Base-by-base conservation (phyloP, 768 basidiomycete species). In the Trametes villosa region DNA sequence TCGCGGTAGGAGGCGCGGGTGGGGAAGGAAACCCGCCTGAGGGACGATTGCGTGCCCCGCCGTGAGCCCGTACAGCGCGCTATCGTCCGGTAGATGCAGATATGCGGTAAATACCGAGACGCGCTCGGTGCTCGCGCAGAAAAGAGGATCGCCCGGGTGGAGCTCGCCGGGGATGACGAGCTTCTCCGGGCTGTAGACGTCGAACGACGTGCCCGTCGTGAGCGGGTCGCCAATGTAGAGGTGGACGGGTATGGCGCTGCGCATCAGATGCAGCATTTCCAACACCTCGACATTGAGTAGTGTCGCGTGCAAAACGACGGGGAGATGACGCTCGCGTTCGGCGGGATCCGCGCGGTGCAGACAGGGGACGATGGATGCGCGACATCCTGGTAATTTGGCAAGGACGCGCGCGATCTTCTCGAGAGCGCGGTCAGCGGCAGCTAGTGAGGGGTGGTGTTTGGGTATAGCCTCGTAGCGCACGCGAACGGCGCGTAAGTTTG, bases 151-250 rank as follows among this genome's bases (percentile, higher is more conserved):
- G 4, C 64, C 64, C 1, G 64, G 52, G 9, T 8, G 24, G 15
- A 65, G 38, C 12, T 17, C 5, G 26, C 45, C 49, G 20, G 64
- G 64, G 22, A 61, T 30, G 2, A 26, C 24, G 27, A 65, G 45
- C 20, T 50, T 53, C 47, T 65, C 60, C 17, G 64, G 59, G 56
- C 52, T 65, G 60, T 65, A 65, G 9, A 41, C 26, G 47, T 61
- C 53, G 47, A 65, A 56, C 7, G 59, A 40, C 3, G 64, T 65
- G 34, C 56, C 55, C 24, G 64, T 57, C 26, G 60, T 36, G 30
- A 65, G 59, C 6, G 64, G 64, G 26, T 65, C 64, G 47, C 64
- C 64, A 34, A 65, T 58, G 52, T 61, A 65, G 24, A 65, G 56
- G 34, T 65, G 64, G 20, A 65, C 64, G 22, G 64, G 64, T 12